Conservation (phyloP, 257 asterid genomes). For the Phtheirospermum japonicum region DNA sequence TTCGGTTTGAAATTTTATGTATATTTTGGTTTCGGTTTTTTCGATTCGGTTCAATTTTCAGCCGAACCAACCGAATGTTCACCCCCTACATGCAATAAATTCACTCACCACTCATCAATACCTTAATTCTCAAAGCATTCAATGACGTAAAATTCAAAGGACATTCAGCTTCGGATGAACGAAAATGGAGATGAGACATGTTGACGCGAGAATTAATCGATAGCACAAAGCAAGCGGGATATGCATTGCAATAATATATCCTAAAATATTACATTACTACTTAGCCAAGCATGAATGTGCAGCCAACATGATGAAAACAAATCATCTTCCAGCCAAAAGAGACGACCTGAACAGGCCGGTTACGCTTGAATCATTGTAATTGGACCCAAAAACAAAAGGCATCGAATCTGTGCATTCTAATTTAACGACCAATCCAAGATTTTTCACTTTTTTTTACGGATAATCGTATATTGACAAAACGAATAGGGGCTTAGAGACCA, state of each 20-base stretch:
- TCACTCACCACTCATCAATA: too few relatives aligned
- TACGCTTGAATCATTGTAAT: constrained; percentile 1
- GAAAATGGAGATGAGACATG: not conserved
- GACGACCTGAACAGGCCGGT: not conserved
- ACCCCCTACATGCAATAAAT: too few relatives aligned
- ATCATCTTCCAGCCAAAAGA: not conserved
- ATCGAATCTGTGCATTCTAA: not conserved
- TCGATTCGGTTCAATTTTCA: too few relatives aligned
- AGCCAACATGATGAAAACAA: not conserved
- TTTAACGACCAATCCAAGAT: not conserved
- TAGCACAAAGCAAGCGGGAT: too few relatives aligned
- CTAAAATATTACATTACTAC: not conserved
- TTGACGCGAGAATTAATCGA: not conserved
- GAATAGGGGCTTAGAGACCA: not conserved
- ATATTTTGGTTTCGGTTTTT: too few relatives aligned
- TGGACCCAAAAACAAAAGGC: not conserved
- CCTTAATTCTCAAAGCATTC: too few relatives aligned
- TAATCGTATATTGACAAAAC: not conserved
- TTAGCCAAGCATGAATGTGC: not conserved
- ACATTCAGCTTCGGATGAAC: not conserved
- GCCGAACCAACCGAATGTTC: too few relatives aligned
- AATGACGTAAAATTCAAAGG: too few relatives aligned
- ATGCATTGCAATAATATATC: not conserved
- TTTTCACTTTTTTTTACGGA: not conserved
- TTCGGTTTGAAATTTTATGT: too few relatives aligned